These are phyloP conservation scores for Aspergillus sp. DNA, from an alignment of 2,329 filamentous ascomycete genomes.

Conservation along the genomic window DNA sequence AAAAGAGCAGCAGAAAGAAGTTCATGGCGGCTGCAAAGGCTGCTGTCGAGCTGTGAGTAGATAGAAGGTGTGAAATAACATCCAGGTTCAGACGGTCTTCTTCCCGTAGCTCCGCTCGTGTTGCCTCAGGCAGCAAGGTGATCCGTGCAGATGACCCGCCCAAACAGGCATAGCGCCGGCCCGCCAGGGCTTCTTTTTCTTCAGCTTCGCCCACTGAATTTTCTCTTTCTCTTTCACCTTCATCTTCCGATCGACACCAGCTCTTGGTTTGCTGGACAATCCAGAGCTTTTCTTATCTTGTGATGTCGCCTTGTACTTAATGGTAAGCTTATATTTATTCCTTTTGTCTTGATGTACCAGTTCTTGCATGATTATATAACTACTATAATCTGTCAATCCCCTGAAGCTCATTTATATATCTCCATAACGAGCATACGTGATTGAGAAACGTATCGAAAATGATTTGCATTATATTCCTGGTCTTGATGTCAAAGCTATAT, in stretches of 20 bases:
- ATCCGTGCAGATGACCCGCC: neutral
- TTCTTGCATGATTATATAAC: conserved; percentile 63
- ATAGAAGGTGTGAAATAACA: neutral
- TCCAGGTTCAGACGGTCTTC: neutral
- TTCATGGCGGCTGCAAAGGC: conserved; percentile 25
- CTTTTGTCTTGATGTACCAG: neutral
- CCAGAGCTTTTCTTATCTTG: conserved; percentile 9
- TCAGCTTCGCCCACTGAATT: conserved; percentile 13
- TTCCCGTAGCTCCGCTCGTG: neutral
- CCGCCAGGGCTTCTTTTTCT: conserved; percentile 2
- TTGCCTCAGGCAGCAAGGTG: neutral
- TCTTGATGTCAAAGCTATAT: conserved; percentile 8
- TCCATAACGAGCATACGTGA: conserved; percentile 39
- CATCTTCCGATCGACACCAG: conserved; percentile 13
- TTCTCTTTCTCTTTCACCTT: conserved; percentile 12
- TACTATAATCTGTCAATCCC: conserved; percentile 78
- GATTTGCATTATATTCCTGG: conserved; percentile 22
- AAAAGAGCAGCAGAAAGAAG: conserved; percentile 33
- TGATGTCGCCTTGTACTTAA: conserved; percentile 22
- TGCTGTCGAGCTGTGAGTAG: neutral
- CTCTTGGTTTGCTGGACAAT: conserved; percentile 32
- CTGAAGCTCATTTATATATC: conserved; percentile 57
- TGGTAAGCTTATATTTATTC: conserved; percentile 28
- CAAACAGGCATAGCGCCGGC: conserved; percentile 8
- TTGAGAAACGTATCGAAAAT: conserved; percentile 46